phyloP scores from a whole-genome alignment of 495 filamentous ascomycete genomes.

The Thermochaetoides thermophila region DNA sequence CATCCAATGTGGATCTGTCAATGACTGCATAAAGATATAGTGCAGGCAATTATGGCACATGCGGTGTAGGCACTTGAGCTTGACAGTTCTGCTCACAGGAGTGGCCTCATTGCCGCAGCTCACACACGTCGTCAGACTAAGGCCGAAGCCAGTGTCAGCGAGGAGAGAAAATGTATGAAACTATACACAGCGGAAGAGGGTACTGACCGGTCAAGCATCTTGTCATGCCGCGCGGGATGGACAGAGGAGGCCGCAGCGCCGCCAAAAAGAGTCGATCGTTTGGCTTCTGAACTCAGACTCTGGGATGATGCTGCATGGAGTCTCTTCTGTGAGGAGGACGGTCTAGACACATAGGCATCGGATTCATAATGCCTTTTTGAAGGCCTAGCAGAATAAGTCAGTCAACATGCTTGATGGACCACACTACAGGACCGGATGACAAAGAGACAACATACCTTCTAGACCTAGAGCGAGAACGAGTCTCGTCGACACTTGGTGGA shows the following conservation, averaged over 20 bases:
- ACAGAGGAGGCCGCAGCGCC: slow-evolving; percentile 20
- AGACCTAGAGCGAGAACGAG: slow-evolving; percentile 19
- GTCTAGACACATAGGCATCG: slow-evolving; percentile 14
- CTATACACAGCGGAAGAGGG: too few relatives aligned
- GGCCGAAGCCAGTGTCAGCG: slow-evolving; percentile 13
- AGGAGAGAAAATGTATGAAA: too few relatives aligned
- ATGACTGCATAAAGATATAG: slow-evolving; percentile 53
- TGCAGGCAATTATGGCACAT: slow-evolving; percentile 66
- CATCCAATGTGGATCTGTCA: slow-evolving; percentile 64
- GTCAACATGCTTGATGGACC: too few relatives aligned
- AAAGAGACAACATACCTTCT: slow-evolving; percentile 21
- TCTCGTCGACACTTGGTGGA: slow-evolving; percentile 17
- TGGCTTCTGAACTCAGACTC: slow-evolving; percentile 25
- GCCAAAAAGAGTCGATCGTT: slow-evolving; percentile 21
- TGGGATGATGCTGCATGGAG: slow-evolving; percentile 25
- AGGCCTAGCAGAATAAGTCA: slow-evolving; percentile 11
- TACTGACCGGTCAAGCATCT: slow-evolving; percentile 22
- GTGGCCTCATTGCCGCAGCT: slow-evolving; percentile 51
- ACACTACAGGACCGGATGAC: neutral
- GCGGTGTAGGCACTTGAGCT: slow-evolving; percentile 58
- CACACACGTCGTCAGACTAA: slow-evolving; percentile 51
- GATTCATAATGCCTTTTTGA: slow-evolving; percentile 26
- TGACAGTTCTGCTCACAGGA: slow-evolving; percentile 43
- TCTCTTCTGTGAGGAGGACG: slow-evolving; percentile 15
- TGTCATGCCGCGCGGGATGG: slow-evolving; percentile 15